Evolutionary conservation across 2,329 filamentous ascomycete genomes (phyloP), one percentile per base, ranked within the genome.

Genomic region (Aspergillus texensis): DNA sequence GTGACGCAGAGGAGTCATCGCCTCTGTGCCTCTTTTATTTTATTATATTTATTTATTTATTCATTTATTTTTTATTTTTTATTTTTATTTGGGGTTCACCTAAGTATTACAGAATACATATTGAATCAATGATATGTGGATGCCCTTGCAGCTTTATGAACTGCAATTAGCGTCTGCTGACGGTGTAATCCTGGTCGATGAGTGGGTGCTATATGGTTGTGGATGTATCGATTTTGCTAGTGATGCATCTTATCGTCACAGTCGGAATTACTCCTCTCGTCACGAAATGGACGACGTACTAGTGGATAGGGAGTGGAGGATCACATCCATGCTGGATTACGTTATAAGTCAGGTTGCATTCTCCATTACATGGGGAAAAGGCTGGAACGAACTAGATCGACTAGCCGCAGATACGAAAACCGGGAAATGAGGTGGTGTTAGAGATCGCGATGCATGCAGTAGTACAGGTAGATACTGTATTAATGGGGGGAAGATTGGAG

Each of bases 381-480:
- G 26, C 16, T 50, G n/a, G 48, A 52, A 21, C 21, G 8, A 52
- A 32, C 28, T 12, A 52, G 48, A 52, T 52, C 32, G 2, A 50
- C 26, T 41, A 53, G 54, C 28, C 52, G 60, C 65, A 62, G 46
- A 39, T 34, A 61, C 34, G 45, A 61, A 62, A 65, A 50, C 65
- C 65, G 53, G 65, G 65, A 67, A 65, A 63, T 54, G 50, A 60
- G 48, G 19, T 52, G 28, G 16, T 32, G 48, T 21, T 34, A 34
- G 48, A 52, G 48, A 52, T 52, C 19, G 57, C 43, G 59, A 32
- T n/a, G 52, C 39, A 55, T 61, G 58, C 53, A 56, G 45, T 48
- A 50, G 45, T 55, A 39, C 39, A 32, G 24, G 4, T 48, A 48
- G 39, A 41, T 19, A 41, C 39, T n/a, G 39, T 41, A 41, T 41